Conservation (phyloP, 768 basidiomycete species). For the Lactarius psammicola region DNA sequence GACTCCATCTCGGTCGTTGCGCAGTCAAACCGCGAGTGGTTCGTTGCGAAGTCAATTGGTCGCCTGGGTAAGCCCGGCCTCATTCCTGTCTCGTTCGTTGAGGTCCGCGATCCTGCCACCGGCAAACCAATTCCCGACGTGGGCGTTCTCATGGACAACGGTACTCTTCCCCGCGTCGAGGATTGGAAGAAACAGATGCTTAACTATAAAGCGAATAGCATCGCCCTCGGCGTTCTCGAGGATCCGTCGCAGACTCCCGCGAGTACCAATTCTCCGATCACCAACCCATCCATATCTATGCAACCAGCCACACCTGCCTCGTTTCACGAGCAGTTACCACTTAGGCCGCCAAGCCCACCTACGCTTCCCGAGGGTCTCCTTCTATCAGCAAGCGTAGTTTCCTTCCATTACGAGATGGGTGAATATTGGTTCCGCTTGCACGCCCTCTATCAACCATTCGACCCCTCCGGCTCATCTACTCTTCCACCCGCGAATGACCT, state of each 20-base stretch:
- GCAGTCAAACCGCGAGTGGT: slow-evolving; percentile 99
- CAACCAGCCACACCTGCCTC: slow-evolving; percentile 30
- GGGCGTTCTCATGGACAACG: slow-evolving; percentile 75
- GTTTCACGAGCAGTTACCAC: slow-evolving; percentile 33
- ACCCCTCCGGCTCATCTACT: slow-evolving; percentile 49
- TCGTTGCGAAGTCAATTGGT: slow-evolving; percentile 98
- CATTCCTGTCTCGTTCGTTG: slow-evolving; percentile 96
- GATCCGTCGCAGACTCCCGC: slow-evolving; percentile 42
- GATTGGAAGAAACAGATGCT: slow-evolving; percentile 98
- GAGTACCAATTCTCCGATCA: slow-evolving; percentile 11
- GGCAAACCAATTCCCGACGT: slow-evolving; percentile 76
- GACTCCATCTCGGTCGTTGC: slow-evolving; percentile 97
- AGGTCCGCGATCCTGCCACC: slow-evolving; percentile 90
- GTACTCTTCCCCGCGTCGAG: slow-evolving; percentile 93
- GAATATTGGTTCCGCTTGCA: slow-evolving; percentile 98
- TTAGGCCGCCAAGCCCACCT: slow-evolving; percentile 43
- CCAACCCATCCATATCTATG: slow-evolving; percentile 24
- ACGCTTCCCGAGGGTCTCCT: slow-evolving; percentile 80
- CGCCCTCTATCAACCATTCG: slow-evolving; percentile 84
- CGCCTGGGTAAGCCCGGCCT: slow-evolving; percentile 92
- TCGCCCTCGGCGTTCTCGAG: slow-evolving; percentile 91
- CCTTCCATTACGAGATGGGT: slow-evolving; percentile 95
- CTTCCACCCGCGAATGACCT: slow-evolving; percentile 73
- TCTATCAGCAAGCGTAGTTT: slow-evolving; percentile 83
- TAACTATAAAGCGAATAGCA: slow-evolving; percentile 94